Evolutionary conservation across 1,284 basidiomycete genomes (phyloP), one percentile per base, ranked within the genome.

Genomic region (Cryptococcus hybrid): DNA sequence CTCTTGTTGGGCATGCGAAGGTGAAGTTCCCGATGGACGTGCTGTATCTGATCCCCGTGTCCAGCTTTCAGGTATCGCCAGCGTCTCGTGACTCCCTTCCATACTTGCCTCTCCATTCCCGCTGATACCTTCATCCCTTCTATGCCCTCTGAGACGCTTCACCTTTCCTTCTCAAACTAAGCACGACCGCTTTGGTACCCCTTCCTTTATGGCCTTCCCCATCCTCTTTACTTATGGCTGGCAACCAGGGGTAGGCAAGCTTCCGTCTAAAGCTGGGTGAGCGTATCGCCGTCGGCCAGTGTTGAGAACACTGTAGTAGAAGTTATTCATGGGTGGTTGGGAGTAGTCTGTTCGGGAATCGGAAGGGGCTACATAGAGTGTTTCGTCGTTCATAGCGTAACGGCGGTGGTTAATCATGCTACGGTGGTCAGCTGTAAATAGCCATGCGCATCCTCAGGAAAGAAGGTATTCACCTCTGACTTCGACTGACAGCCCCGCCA

Each of bases 291-390:
- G 76, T 87, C 90, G 62, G 51, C 76, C 76, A 6, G 76, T 78
- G 59, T 94, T 94, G 5, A 96, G 81, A 7, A 95, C 90, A 0
- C 92, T 92, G 49, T 82, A 84, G 71, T 92, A 95, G 85, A 90
- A 93, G 68, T 90, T 90, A 9, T 88, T 87, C 90, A 96, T 92
- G 0, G 93, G 92, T 0, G 92, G 92, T 76, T 96, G 93, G 0
- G 89, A 92, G 75, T 93, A 96, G 78, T 96, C 91, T 11, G 92
- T 96, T 38, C 88, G 82, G 59, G 89, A 86, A 70, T 94, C 91
- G 68, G 91, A 88, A 0, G 90, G 90, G 3, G 91, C 94, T 42
- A 96, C 90, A 71, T 97, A 97, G 36, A 97, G 76, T 1, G 90
- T 94, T 65, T 96, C 94, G 69, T 96, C 93, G 70, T 94, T 92